Evolutionary conservation across 257 asterid species (phyloP), one percentile per base, ranked within the genome.

Genomic region (Salvia rosmarinus): DNA sequence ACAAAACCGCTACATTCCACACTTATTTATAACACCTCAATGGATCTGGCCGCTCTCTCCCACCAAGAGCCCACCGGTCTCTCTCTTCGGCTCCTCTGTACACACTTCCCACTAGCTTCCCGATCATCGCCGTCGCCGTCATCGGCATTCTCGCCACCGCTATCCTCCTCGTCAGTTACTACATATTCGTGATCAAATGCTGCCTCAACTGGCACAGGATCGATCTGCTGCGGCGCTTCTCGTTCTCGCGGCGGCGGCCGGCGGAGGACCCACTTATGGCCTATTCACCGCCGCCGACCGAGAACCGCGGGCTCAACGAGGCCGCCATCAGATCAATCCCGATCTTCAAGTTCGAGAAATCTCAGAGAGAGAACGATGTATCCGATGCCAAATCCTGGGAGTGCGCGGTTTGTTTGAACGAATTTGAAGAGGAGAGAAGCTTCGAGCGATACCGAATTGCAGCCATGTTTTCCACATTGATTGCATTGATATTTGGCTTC

Each of bases 401-500:
- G 39, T 93, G 98, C 65, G 89, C 94, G 0, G 96, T 93, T 17
- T 93, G 98, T 49, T 69, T 93, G 84, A 89, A 82, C 39, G 96
- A 90, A 40, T 93, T 93, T 64, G 82, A 75, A 25, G 86, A 37
- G 83, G 76, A 0, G 96, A 93, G 28, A 87, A 82, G 82, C 84
- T 93, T 1, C 81, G 96, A 56, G 62, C 75, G 7, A 87, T 93
- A 6, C 98, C 98, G 4, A 82, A 80, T 6, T 89, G 98, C 32
- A 80, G 71, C 37, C 98, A 93, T 40, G 61, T 85, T 4, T 93
- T 93, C 20, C 97, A 93, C 73, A 84, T 90, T 0, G 98, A 94
- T 69, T 94, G 98, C 44, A 94, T 90, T 8, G 98, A 90, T 60
- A 83, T 94, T 11, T 94, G 97, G 98, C 96, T 94, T 28, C 97